Evolutionary conservation across 2,329 filamentous ascomycete genomes (phyloP), one percentile per base, ranked within the genome.

Genomic region (Aurifilum marmelostoma): DNA sequence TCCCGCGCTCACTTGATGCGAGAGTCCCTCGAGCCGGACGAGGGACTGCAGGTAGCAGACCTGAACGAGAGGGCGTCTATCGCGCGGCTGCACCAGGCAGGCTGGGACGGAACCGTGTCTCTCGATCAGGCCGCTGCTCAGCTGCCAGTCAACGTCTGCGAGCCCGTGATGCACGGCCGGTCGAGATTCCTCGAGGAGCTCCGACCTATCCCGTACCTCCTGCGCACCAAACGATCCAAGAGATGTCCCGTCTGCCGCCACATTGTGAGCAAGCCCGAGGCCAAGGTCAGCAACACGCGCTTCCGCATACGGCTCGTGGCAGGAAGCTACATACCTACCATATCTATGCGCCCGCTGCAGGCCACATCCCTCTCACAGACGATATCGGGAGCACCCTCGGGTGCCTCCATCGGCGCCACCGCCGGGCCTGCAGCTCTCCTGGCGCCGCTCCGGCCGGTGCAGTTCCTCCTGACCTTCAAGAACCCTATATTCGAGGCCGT

Each of bases 401-500:
- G 73, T 1, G 62, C 69, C 18, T 70, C 70, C 0, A 69, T 68
- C 2, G 60, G 72, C 1, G 63, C 71, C 1, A 61, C 72, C 21
- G 41, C 63, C 1, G 59, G 59, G 0, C 65, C 69, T 0, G 67
- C 69, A 0, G n/a, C 72, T 16, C 77, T 85, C 5, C 80, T 89
- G 52, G 84, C 85, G 68, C 89, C 90, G 1, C 81, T 91, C 8
- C 84, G 83, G 60, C 87, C 87, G 1, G 83, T 89, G 29, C 94
- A 97, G 77, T 97, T 93, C 79, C 85, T 98, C 54, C 85, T 99
- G 56, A 97, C 94, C 0, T 89, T 99, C 74, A 93, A 91, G 76
- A 99, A 99, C 76, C 94, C 96, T 32, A 89, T 98, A 72, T 99
- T 97, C 80, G 96, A 99, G 73, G 87, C 88, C 29, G 91, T 99